phyloP scores from a whole-genome alignment of 2,329 filamentous ascomycete genomes.

The Cordyceps pruinosa region DNA sequence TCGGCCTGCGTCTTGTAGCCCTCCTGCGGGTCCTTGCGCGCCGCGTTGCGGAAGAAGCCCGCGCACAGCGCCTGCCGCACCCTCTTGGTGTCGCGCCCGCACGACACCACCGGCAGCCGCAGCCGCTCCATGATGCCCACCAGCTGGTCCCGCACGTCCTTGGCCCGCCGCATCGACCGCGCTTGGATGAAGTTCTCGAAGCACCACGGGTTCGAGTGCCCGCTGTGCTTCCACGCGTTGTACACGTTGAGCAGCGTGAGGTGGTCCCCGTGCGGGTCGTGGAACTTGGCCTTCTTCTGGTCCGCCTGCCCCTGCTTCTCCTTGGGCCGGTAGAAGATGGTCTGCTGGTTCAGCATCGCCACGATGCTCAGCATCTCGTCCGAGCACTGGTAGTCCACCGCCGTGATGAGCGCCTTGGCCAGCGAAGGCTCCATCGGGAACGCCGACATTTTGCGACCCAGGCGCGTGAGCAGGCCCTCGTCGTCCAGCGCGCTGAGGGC shows the following conservation, averaged over 20 bases:
- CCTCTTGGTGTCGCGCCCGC: constrained; percentile 78
- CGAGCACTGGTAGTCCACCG: constrained; percentile 79
- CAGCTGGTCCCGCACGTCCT: constrained; percentile 88
- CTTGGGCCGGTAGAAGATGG: constrained; percentile 90
- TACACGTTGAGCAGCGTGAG: constrained; percentile 94
- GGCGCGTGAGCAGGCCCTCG: constrained; percentile 83
- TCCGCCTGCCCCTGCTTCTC: constrained; percentile 96
- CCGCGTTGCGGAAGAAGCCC: constrained; percentile 93
- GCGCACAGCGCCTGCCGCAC: constrained; percentile 84
- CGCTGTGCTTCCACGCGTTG: constrained; percentile 87
- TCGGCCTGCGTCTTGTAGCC: constrained; percentile 97
- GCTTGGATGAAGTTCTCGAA: constrained; percentile 98
- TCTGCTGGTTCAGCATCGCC: constrained; percentile 82
- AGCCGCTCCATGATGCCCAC: constrained; percentile 92
- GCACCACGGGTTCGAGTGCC: constrained; percentile 83
- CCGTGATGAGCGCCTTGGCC: constrained; percentile 82
- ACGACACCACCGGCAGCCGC: constrained; percentile 72
- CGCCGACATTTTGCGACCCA: constrained; percentile 95
- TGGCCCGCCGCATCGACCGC: constrained; percentile 76
- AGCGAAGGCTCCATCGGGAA: constrained; percentile 96
- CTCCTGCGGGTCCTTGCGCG: constrained; percentile 90
- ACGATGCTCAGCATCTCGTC: constrained; percentile 94
- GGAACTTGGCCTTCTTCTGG: constrained; percentile 96
- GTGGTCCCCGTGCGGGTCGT: constrained; percentile 91
- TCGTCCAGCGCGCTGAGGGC: constrained; percentile 87